A percentile compares a stretch with the other conserved stretches of the same genome.
phyloP scores from a whole-genome alignment of 2,329 filamentous ascomycete species.

The Bipolaris cookei region DNA sequence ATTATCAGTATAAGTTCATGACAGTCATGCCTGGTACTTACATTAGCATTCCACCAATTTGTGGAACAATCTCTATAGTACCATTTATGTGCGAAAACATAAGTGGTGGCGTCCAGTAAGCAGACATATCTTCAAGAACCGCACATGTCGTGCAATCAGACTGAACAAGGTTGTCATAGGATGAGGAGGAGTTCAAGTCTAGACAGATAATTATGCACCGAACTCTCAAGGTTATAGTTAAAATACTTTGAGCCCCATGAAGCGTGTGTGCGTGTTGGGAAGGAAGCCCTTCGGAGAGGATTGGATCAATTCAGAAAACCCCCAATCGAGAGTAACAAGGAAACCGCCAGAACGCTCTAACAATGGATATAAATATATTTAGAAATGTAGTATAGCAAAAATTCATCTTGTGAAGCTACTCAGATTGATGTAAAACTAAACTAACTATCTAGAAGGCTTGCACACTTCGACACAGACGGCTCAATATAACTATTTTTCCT shows the following conservation, averaged over 20 bases:
- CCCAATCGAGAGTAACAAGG: constrained; percentile 76
- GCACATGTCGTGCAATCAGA: constrained; percentile 81
- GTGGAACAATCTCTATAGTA: constrained; percentile 70
- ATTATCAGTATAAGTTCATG: constrained; percentile 12
- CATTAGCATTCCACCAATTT: constrained; percentile 85
- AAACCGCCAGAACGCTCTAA: constrained; percentile 83
- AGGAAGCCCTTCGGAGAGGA: constrained; percentile 67
- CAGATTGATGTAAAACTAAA: constrained; percentile 4
- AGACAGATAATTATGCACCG: constrained; percentile 43
- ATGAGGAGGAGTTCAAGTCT: constrained; percentile 4
- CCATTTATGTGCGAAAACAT: constrained; percentile 78
- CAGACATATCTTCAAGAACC: constrained; percentile 82
- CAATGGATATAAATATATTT: too few relatives aligned
- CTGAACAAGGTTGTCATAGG: constrained; percentile 51
- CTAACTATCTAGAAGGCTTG: constrained; percentile 2
- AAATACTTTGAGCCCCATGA: constrained; percentile 70
- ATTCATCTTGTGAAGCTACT: constrained; percentile 2
- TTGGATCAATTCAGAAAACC: constrained; percentile 76
- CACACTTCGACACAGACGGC: not conserved
- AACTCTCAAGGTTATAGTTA: constrained; percentile 5
- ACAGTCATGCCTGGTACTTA: constrained; percentile 57
- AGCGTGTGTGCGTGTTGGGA: constrained; percentile 71
- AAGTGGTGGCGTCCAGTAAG: constrained; percentile 79
- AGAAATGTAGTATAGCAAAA: not conserved
- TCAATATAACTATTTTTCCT: constrained; percentile 3